phyloP scores from a whole-genome alignment of 1,284 basidiomycete genomes.

The Rhodotorula sp. region DNA sequence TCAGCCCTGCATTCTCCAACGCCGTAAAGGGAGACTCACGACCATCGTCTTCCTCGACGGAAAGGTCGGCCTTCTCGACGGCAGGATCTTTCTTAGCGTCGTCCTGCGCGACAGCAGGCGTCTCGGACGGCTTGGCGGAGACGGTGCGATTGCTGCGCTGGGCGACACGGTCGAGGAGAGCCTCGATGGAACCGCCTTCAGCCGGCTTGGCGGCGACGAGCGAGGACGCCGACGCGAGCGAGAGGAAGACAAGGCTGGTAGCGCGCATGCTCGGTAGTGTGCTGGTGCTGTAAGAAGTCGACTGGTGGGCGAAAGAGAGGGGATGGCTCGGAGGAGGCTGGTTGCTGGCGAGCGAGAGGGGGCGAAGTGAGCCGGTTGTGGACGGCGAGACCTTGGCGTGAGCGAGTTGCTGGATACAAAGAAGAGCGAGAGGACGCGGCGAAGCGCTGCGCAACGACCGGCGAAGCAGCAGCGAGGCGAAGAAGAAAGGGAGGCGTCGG shows the following conservation, averaged over 20 bases:
- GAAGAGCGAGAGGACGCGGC: neutral
- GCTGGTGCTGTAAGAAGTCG: neutral
- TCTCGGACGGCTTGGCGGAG: neutral
- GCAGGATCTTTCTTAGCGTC: neutral
- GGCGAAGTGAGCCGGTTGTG: constrained; percentile 25
- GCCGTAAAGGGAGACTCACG: neutral
- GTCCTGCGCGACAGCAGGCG: neutral
- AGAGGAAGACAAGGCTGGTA: constrained; percentile 7
- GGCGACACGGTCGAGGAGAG: constrained; percentile 27
- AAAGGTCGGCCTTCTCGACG: neutral
- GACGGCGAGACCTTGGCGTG: constrained; percentile 32
- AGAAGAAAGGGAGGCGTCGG: neutral
- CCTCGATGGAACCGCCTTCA: constrained; percentile 21
- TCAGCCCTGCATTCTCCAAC: neutral
- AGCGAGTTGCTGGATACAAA: neutral
- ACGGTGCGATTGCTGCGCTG: constrained; percentile 5
- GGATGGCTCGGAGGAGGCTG: neutral
- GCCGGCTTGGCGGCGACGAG: constrained; percentile 5
- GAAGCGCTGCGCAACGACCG: constrained; percentile 4
- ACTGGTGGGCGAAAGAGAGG: neutral
- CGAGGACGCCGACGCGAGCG: constrained; percentile 14
- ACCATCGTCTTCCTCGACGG: neutral
- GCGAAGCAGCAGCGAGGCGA: constrained; percentile 11
- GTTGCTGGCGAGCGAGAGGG: neutral
- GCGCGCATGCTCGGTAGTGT: constrained; percentile 8